Evolutionary conservation across 495 filamentous ascomycete genomes (phyloP), one percentile per base, ranked within the genome.

Genomic region (Penicillium argentinense): DNA sequence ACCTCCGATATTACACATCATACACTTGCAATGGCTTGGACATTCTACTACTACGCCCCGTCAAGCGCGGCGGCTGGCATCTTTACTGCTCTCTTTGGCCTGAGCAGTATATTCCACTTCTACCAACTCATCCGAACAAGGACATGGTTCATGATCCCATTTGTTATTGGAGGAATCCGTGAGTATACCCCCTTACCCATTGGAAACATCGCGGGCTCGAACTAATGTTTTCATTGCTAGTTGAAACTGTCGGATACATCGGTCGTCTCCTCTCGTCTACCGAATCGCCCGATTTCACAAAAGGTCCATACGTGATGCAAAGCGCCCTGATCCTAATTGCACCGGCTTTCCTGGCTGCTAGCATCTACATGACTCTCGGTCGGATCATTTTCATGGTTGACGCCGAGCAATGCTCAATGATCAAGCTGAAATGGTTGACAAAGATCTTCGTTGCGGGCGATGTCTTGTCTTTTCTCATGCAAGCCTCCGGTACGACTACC

Each of bases 351-450:
- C 69, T 74, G 25, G 76, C 78, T 0, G 79, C 78, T 0, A 77
- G 74, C 1, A 73, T 82, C 21, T 81, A 81, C 53, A 82, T 80
- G 76, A 67, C 70, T 5, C 73, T 83, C 7, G 79, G 72, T 0
- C 67, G 79, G 0, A 58, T 81, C 12, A 76, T 81, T 25, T 17
- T 29, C 5, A 63, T 77, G 49, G 47, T 76, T 2, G 57, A 72
- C 3, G 76, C 58, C 0, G 64, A 76, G 42, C 32, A 63, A 16
- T 56, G 62, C 47, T 69, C 73, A 0, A 11, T 77, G 0, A 61
- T 81, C 36, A 52, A 39, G 0, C 39, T 63, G 9, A 62, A 37
- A 18, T 78, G 72, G 69, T 44, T 80, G 18, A 81, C 79, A 14
- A 75, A 71, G 42, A 56, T 64, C 18, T 73, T 72, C 36, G 68